Base-by-base conservation (phyloP, 1,284 basidiomycete species). In the Sporisorium graminicola region DNA sequence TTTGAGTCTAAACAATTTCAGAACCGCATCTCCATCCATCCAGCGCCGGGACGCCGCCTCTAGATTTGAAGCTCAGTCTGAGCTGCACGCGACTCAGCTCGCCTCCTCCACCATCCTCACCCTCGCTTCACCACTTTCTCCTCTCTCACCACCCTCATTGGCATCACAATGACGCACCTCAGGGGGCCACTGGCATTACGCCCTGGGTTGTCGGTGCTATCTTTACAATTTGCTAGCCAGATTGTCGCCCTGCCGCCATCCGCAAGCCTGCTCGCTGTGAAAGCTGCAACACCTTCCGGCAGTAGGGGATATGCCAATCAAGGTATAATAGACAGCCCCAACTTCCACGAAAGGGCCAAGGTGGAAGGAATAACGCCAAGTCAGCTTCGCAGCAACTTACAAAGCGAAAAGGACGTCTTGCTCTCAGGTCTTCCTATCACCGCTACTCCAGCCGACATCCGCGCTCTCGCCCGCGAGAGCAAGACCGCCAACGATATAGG, bases 401-500 rank as follows among this genome's bases (percentile, higher is more conserved):
- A 14, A 5, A 52, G 58, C 31, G 29, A 70, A n/a, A 73, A 65
- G 44, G 46, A 57, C 20, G 63, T 77, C 22, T 20, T 73, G 31
- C 59, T 77, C 5, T 33, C 55, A 2, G 59, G 63, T 12, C 64
- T 77, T 2, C 74, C 74, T 16, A 35, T 42, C 37, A 59, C 70
- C 22, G 70, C 66, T 27, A 69, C 61, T 3, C 74, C 74, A 18
- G 33, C 49, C 33, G 74, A 77, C 56, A 58, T 77, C 24, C 71
- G 63, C 18, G 27, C 50, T 14, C 60, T 73, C 2, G 62, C 65
- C 10, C 42, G 35, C 51, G 27, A 53, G 5, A 13, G 22, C 42
- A 70, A 54, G 27, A 74, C 52, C 10, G 12, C 18, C 33, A 72
- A 71, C 49, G 65, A 65, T 58, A 16, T 74, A 3, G 57, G 55